Conservation (phyloP, 805 yeast genomes). For the Schwanniomyces occidentalis region DNA sequence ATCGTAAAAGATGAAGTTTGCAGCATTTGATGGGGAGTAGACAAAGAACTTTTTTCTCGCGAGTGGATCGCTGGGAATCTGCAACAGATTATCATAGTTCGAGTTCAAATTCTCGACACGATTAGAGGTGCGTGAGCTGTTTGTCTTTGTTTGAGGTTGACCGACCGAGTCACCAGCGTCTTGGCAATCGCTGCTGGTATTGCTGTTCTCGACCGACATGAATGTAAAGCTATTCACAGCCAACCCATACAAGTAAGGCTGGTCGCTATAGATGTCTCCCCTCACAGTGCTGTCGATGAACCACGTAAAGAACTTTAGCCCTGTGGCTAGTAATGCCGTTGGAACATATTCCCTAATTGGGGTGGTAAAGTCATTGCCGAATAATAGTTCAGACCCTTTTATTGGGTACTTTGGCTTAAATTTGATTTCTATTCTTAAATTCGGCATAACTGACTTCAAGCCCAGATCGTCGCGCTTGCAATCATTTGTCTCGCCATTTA, state of each 20-base stretch:
- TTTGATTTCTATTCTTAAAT: conserved; percentile 32
- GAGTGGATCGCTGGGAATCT: conserved; percentile 31
- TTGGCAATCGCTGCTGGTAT: conserved; percentile 2
- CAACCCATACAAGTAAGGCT: conserved; percentile 64
- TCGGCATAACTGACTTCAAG: conserved; percentile 18
- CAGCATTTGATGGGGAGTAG: conserved; percentile 19
- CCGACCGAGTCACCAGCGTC: conserved; percentile 8
- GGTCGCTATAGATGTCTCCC: conserved; percentile 60
- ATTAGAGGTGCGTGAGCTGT: conserved; percentile 5
- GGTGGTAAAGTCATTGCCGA: conserved; percentile 67
- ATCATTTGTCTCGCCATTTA: conserved; percentile 17
- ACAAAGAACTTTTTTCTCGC: conserved; percentile 47
- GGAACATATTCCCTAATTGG: conserved; percentile 63
- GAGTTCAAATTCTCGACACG: conserved; percentile 27
- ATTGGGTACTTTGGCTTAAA: conserved; percentile 45
- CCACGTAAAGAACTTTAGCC: conserved; percentile 55
- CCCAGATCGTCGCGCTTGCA: not conserved
- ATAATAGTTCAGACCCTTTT: conserved; percentile 55
- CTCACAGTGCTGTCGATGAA: conserved; percentile 64
- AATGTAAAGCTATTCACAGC: conserved; percentile 58
- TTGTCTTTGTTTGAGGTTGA: conserved; percentile 1
- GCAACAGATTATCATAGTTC: conserved; percentile 18
- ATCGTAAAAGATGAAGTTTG: conserved; percentile 39
- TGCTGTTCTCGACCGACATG: conserved; percentile 35
- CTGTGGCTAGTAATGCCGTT: conserved; percentile 45